Base-by-base conservation (phyloP, 2,329 filamentous ascomycete genomes). In the Neonectria sp. region DNA sequence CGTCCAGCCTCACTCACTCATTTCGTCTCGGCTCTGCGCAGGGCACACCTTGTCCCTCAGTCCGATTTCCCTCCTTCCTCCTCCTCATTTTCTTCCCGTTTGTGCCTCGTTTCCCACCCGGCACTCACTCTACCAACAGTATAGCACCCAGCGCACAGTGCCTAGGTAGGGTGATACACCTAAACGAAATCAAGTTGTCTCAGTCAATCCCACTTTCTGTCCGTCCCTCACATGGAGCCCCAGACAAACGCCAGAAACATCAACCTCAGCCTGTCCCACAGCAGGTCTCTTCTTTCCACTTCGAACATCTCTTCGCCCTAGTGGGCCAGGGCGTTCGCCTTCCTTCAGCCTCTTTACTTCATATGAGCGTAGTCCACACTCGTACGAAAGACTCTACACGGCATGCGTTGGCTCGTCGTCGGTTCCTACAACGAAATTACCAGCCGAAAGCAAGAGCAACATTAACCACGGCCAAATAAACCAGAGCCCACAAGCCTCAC, bases 181-280 rank as follows among this genome's bases (percentile, higher is more conserved):
- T 37, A 17, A 52, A 62, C 48, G 49, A 57, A 49, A 66, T 55
- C 63, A 25, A 58, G 24, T 11, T 56, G 48, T 45, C 49, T 55
- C 58, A 58, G 52, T 58, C 63, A 52, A 58, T 51, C 58, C 25
- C 58, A 52, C 35, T 48, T 55, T 46, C 37, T 6, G 35, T 66
- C 48, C 13, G 15, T 52, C 58, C 63, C 58, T 66, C 63, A 46
- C 40, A 66, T 61, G 58, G 63, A 53, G 53, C 55, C 40, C 51
- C 58, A 25, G 46, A 53, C 63, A 58, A 27, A 48, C 31, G 48
- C 6, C 53, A 56, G 46, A 49, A 35, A 27, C 46, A 40, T 35
- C 46, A 35, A 58, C 27, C 49, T 31, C 46, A 31, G 48, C 21
- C 63, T 52, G 37, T 43, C 40, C n/a, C 29, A 12, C 29, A 33